phyloP scores from a whole-genome alignment of 2,329 filamentous ascomycete genomes.

The Diaporthe citri region DNA sequence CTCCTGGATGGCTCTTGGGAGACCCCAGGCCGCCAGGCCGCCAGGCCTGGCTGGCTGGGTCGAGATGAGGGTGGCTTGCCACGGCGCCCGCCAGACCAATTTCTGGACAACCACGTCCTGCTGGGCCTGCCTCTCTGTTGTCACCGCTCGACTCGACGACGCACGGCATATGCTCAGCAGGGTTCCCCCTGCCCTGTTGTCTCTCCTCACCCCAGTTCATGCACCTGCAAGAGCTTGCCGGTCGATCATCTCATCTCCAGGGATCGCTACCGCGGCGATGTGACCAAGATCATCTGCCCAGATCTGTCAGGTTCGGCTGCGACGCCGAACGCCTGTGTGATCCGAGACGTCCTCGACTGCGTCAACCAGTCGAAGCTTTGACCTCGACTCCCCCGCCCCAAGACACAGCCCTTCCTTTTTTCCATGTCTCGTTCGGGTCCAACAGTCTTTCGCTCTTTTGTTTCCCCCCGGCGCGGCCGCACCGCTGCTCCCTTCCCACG shows the following conservation, averaged over 20 bases:
- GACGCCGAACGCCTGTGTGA: slow-evolving; percentile 14
- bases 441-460: neutral
- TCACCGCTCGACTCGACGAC: slow-evolving; percentile 13
- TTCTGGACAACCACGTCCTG: neutral
- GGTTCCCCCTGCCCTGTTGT: slow-evolving; percentile 8
- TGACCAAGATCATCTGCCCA: slow-evolving; percentile 26
- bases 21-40: too few species aligned
- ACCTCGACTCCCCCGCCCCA: slow-evolving; percentile 15
- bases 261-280: slow-evolving; percentile 9
- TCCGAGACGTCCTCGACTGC: slow-evolving; percentile 20
- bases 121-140: neutral
- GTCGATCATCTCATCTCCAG: slow-evolving; percentile 29
- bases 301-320: slow-evolving; percentile 27
- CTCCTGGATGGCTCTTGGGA: too few species aligned
- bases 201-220: slow-evolving; percentile 7
- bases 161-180: neutral
- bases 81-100: neutral
- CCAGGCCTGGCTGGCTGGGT: neutral
- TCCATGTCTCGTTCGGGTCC: slow-evolving; percentile 5
- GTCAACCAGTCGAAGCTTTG: slow-evolving; percentile 25
- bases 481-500: slow-evolving; percentile 7
- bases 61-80: slow-evolving; percentile 28
- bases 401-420: slow-evolving; percentile 24
- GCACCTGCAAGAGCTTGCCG: slow-evolving; percentile 26
- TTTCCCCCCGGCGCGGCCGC: slow-evolving; percentile 5